Evolutionary conservation across 2,329 filamentous ascomycete genomes (phyloP).

Genomic region (Aspergillus versicolor): DNA sequence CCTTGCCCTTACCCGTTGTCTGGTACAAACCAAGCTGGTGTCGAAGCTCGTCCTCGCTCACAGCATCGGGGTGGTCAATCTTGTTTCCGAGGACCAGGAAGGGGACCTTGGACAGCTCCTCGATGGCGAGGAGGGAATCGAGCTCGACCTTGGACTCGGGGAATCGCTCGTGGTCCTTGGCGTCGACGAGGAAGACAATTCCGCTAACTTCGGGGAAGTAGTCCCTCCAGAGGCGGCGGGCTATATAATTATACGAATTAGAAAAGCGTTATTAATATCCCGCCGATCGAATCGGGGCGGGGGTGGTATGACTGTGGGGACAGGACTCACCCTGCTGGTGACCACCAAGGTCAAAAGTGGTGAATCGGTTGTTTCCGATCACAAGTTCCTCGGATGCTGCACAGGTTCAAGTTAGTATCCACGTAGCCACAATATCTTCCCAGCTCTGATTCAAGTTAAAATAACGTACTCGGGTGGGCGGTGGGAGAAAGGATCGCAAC

Average conservation of each 20-base stretch:
- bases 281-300: background rate
- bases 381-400: conserved; percentile 85
- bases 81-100: conserved; percentile 98
- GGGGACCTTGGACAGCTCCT: conserved; percentile 91
- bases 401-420: conserved; percentile 10
- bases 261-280: background rate
- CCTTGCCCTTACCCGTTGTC: conserved; percentile 94
- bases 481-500: conserved; percentile 89
- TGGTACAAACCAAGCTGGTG: conserved; percentile 92
- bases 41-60: conserved; percentile 92
- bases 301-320: background rate
- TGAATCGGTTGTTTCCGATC: conserved; percentile 92
- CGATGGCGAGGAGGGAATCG: conserved; percentile 92
- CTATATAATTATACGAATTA: conserved; percentile 32
- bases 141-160: conserved; percentile 94
- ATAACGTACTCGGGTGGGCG: conserved; percentile 77
- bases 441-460: background rate
- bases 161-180: conserved; percentile 95
- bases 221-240: conserved; percentile 91
- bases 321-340: conserved; percentile 74
- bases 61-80: conserved; percentile 95
- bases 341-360: conserved; percentile 89
- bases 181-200: conserved; percentile 96
- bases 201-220: conserved; percentile 96
- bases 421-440: background rate